Base-by-base conservation (phyloP, 352 stramenopile genomes). In the Pythium biforme region DNA sequence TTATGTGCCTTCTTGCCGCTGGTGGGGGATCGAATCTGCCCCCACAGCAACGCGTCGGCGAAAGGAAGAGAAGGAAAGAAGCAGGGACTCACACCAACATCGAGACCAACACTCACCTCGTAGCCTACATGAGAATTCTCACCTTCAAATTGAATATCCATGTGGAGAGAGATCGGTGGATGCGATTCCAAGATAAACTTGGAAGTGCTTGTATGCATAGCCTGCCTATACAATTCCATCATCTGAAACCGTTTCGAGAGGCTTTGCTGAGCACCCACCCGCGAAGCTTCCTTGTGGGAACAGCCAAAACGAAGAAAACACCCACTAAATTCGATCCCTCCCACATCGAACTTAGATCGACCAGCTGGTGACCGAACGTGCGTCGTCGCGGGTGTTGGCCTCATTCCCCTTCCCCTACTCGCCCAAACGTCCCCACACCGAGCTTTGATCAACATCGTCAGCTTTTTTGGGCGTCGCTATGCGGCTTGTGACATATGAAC, bases 321-420 rank as follows among this genome's bases (percentile, higher is more conserved):
- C 26, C 14, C 22, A 11, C 19, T 61, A 61, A 43, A 41, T 61
- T 49, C 41, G 40, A 9, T 19, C 23, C 20, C 0, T n/a, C 1
- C 15, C 1, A 48, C 19, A 11, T 22, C 55, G 62, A 46, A 68
- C 65, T 68, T 68, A 58, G 52, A 11, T 12, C 17, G 12, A 37
- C 12, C 23, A 52, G 29, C 19, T 41, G 34, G 49, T 62, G 69
- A 77, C 61, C n/a, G 26, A 45, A 27, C 49, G 26, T 51, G 64
- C 72, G 60, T 79, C 62, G 61, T 82, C 66, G 66, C n/a, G 37
- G 25, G 45, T 25, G 39, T 55, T 46, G 40, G 37, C 37, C 23
- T 25, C 4, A 26, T 34, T 39, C 31, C 41, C 45, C 51, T 61
- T 55, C 10, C 37, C 58, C 49, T 59, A 26, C 0, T 47, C 15